A percentile compares a stretch with the other conserved stretches of the same genome.
phyloP scores from a whole-genome alignment of 2,329 filamentous ascomycete genomes.

The Neopestalotiopsis clavispora region DNA sequence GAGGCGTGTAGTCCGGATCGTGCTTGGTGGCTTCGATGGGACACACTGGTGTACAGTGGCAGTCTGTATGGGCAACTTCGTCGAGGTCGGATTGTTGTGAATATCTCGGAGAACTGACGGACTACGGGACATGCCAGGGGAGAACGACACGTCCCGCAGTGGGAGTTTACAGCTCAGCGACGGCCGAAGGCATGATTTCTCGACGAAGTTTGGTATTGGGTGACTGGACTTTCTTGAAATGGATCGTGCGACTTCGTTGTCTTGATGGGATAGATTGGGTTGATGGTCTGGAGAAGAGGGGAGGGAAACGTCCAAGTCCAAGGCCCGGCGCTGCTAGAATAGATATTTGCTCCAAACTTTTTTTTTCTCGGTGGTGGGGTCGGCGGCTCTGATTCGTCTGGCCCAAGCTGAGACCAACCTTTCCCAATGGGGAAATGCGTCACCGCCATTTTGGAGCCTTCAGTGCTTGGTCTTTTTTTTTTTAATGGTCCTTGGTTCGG shows the following conservation, averaged over 20 bases:
- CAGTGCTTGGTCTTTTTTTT: not conserved
- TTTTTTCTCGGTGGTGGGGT: slow-evolving; percentile 33
- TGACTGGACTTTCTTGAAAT: slow-evolving; percentile 33
- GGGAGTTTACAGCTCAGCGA: slow-evolving; percentile 92
- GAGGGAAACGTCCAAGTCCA: slow-evolving; percentile 32
- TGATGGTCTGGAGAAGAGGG: slow-evolving; percentile 39
- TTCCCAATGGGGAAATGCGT: slow-evolving; percentile 18
- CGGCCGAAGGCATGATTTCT: slow-evolving; percentile 74
- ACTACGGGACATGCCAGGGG: slow-evolving; percentile 70
- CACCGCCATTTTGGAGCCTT: slow-evolving; percentile 20
- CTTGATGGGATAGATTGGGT: slow-evolving; percentile 45
- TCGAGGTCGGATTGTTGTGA: slow-evolving; percentile 64
- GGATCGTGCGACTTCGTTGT: slow-evolving; percentile 70
- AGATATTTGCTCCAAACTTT: slow-evolving; percentile 30
- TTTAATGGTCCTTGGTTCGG: not conserved
- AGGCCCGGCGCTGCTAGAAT: slow-evolving; percentile 31
- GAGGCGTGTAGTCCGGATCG: slow-evolving; percentile 27
- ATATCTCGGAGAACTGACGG: slow-evolving; percentile 83
- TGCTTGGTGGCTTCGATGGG: slow-evolving; percentile 20
- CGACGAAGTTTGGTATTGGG: slow-evolving; percentile 66
- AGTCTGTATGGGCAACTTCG: slow-evolving; percentile 68
- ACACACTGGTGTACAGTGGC: slow-evolving; percentile 45
- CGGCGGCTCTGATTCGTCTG: slow-evolving; percentile 31
- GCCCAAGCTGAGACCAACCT: slow-evolving; percentile 14
- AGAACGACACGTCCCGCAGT: slow-evolving; percentile 71